These are phyloP conservation scores for Myxozyma mucilagina DNA, from an alignment of 805 yeast species.

Conservation along the genomic window DNA sequence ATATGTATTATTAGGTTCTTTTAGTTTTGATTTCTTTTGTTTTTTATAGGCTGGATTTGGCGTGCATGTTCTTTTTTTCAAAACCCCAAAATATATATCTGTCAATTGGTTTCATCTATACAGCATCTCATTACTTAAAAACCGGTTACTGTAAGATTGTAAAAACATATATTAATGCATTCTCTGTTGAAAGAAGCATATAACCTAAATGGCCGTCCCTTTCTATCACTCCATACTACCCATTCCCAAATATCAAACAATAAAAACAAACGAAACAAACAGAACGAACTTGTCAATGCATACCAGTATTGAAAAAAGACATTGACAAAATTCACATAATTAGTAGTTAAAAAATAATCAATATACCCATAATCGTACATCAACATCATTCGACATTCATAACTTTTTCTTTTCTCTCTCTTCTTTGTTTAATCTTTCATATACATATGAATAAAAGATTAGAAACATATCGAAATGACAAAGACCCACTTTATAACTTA, in stretches of 20 bases:
- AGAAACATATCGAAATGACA: neutral
- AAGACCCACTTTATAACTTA: no score
- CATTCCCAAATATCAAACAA: neutral
- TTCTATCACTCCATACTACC: conserved; percentile 8
- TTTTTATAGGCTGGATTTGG: neutral
- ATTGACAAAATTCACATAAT: neutral
- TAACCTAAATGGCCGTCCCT: conserved; percentile 1
- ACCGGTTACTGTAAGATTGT: neutral
- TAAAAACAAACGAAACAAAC: neutral
- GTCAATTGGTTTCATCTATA: neutral
- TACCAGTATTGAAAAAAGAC: neutral
- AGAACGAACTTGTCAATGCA: no score
- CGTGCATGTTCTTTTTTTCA: neutral
- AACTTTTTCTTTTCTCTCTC: no score
- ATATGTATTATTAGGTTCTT: neutral
- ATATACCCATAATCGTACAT: conserved; percentile 1
- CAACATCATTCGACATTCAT: neutral
- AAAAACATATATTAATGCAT: neutral
- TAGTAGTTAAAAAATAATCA: neutral
- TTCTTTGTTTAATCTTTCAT: neutral
- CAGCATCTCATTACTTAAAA: neutral
- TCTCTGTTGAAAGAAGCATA: conserved; percentile 3
- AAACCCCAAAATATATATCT: neutral
- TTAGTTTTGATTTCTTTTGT: neutral
- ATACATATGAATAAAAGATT: neutral